phyloP scores from a whole-genome alignment of 2,329 filamentous ascomycete genomes.

The Penicillium sp. region DNA sequence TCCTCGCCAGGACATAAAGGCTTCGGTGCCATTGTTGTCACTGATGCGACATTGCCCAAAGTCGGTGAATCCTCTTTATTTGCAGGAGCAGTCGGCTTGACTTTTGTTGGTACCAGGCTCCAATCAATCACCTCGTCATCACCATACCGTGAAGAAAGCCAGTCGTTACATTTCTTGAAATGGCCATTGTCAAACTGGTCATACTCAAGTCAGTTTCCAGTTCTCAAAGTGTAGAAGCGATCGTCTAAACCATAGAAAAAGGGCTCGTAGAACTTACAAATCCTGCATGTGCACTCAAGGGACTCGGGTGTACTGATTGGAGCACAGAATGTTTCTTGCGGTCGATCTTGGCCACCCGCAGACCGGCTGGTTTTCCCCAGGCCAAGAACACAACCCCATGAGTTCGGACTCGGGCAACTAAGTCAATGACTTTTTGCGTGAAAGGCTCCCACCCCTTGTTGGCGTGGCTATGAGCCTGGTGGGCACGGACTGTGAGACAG shows the following conservation, averaged over 20 bases:
- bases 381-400: constrained; percentile 91
- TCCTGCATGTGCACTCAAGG: constrained; percentile 78
- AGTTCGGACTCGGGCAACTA: constrained; percentile 73
- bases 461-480: constrained; percentile 82
- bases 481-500: constrained; percentile 86
- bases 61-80: constrained; percentile 25
- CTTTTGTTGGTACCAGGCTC: constrained; percentile 55
- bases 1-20: constrained; percentile 5
- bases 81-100: constrained; percentile 15
- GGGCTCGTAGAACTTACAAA: constrained; percentile 58
- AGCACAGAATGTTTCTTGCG: constrained; percentile 75
- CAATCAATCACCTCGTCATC: constrained; percentile 81
- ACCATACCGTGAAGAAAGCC: constrained; percentile 78
- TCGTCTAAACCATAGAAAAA: background rate
- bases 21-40: background rate
- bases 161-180: constrained; percentile 56
- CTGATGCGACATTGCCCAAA: constrained; percentile 5
- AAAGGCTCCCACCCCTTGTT: constrained; percentile 90
- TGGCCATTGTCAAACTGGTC: constrained; percentile 44
- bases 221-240: background rate
- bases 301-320: constrained; percentile 86
- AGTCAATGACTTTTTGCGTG: constrained; percentile 87
- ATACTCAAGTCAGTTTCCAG: background rate
- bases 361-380: constrained; percentile 84
- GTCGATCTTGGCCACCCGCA: constrained; percentile 74